These are phyloP conservation scores for Boletus rubroflammeus DNA, from an alignment of 768 basidiomycete species.

Conservation along the genomic window DNA sequence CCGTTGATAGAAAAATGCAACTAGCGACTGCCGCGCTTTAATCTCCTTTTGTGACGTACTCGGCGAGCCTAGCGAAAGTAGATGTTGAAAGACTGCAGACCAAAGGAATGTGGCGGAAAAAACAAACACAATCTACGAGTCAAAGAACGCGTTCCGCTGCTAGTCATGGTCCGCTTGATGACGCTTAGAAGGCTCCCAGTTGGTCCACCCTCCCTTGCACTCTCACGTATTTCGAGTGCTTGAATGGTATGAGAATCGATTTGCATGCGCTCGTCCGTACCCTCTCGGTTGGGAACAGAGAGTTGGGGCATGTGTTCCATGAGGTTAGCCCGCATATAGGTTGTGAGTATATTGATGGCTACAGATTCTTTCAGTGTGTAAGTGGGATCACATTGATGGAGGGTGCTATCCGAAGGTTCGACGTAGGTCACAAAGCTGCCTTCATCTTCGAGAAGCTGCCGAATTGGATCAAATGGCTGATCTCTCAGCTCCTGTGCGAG, in stretches of 20 bases:
- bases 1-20: conserved; percentile 61
- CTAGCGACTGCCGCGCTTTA: conserved; percentile 68
- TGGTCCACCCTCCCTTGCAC: conserved; percentile 63
- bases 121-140: conserved; percentile 72
- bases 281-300: conserved; percentile 55
- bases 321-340: conserved; percentile 62
- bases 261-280: conserved; percentile 62
- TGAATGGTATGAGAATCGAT: conserved; percentile 87
- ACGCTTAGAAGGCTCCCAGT: conserved; percentile 73
- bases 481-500: conserved; percentile 44
- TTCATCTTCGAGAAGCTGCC: conserved; percentile 50
- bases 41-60: conserved; percentile 75
- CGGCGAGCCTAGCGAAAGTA: conserved; percentile 61
- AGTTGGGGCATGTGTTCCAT: conserved; percentile 76
- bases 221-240: conserved; percentile 82
- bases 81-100: conserved; percentile 13
- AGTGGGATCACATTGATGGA: conserved; percentile 1
- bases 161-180: conserved; percentile 74
- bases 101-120: neutral
- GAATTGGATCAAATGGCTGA: conserved; percentile 43
- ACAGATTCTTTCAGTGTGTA: conserved; percentile 42
- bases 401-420: neutral
- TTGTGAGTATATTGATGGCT: conserved; percentile 61
- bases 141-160: conserved; percentile 72
- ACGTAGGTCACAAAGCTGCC: conserved; percentile 52